Conservation (phyloP, 257 asterid species). For the Scutellaria galericulata region DNA sequence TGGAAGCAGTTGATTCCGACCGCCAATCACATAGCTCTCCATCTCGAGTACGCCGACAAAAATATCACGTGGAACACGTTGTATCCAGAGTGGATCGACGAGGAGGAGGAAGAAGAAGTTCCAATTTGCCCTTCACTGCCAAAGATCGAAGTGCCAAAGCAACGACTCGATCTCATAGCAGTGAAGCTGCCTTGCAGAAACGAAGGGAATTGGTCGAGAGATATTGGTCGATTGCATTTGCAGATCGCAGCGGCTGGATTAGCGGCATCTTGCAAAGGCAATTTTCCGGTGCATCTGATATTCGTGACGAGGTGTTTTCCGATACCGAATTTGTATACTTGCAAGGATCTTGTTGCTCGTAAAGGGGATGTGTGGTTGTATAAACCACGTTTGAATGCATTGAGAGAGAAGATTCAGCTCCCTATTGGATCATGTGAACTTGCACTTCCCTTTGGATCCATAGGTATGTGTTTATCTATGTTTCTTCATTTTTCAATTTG, state of each 20-base stretch:
- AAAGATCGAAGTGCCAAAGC: constrained; percentile 51
- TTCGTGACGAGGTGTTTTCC: constrained; percentile 72
- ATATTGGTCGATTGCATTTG: constrained; percentile 73
- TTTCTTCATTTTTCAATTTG: neutral
- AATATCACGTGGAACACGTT: constrained; percentile 75
- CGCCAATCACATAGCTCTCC: constrained; percentile 53
- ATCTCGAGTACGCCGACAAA: constrained; percentile 52
- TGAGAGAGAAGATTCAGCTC: constrained; percentile 68
- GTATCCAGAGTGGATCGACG: constrained; percentile 96
- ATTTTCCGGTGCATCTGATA: constrained; percentile 55
- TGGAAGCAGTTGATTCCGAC: constrained; percentile 60
- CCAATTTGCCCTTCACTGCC: constrained; percentile 84
- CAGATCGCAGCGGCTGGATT: constrained; percentile 73
- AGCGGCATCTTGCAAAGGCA: constrained; percentile 67
- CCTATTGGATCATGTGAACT: constrained; percentile 94
- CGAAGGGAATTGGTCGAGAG: constrained; percentile 82
- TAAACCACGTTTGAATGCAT: constrained; percentile 50
- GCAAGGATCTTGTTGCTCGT: constrained; percentile 61
- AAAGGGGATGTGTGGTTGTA: constrained; percentile 69
- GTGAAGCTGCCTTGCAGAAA: constrained; percentile 85
- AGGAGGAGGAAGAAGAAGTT: constrained; percentile 73
- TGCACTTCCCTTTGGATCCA: constrained; percentile 71
- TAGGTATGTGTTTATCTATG: constrained; percentile 46
- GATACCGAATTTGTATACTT: constrained; percentile 62
- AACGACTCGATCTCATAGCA: constrained; percentile 69